Conservation (phyloP, 2,329 filamentous ascomycete genomes). For the Botrytis sinoallii region DNA sequence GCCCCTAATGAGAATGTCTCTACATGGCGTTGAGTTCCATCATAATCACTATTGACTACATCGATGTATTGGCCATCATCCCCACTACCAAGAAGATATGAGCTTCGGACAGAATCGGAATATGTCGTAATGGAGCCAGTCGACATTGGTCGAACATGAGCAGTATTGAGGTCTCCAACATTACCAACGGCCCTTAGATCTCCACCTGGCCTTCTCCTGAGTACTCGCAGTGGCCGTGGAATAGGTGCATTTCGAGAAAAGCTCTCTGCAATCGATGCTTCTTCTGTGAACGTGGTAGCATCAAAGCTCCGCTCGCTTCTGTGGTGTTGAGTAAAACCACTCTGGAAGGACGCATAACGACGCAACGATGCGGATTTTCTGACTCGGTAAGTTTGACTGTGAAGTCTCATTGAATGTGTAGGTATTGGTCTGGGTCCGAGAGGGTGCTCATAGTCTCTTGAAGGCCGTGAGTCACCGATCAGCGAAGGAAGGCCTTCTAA, state of each 20-base stretch:
- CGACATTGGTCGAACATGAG: conserved; percentile 50
- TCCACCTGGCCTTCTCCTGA: conserved; percentile 72
- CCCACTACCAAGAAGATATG: conserved; percentile 45
- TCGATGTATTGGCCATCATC: conserved; percentile 45
- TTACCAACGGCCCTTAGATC: conserved; percentile 68
- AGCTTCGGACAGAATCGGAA: conserved; percentile 58
- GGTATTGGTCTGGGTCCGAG: conserved; percentile 28
- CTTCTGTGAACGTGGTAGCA: conserved; percentile 54
- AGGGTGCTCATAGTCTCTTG: conserved; percentile 29
- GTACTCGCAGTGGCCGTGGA: conserved; percentile 56
- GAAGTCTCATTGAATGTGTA: conserved; percentile 25
- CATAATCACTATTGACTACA: conserved; percentile 42
- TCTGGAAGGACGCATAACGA: conserved; percentile 60
- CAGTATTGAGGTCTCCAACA: conserved; percentile 57
- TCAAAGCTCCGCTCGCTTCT: conserved; percentile 59
- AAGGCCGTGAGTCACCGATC: conserved; percentile 28
- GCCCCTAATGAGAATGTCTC: conserved; percentile 58
- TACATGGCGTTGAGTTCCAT: conserved; percentile 41
- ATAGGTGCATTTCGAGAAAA: conserved; percentile 45
- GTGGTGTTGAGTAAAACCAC: conserved; percentile 46
- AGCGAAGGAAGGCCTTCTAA: conserved; percentile 36
- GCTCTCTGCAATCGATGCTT: conserved; percentile 45
- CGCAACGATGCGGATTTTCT: conserved; percentile 51
- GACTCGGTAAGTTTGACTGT: conserved; percentile 42
- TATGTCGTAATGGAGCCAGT: conserved; percentile 59